phyloP scores from a whole-genome alignment of 140 eudicot species.

The Flaveria floridana region DNA sequence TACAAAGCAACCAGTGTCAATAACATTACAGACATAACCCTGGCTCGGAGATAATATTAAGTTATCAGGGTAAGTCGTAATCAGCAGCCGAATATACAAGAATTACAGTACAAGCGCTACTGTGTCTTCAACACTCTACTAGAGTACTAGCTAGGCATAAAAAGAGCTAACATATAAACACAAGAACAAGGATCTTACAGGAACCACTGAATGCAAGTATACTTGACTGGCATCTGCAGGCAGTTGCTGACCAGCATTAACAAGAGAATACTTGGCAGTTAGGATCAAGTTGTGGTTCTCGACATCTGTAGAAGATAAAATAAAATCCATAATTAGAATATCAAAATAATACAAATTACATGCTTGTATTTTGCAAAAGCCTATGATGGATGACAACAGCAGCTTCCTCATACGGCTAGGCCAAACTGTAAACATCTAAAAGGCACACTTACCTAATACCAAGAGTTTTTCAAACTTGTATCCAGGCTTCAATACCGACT shows the following conservation, averaged over 20 bases:
- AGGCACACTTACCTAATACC: constrained; percentile 63
- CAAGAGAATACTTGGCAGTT: constrained; percentile 75
- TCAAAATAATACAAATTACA: not conserved
- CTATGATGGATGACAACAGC: not conserved
- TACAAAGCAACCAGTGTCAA: constrained; percentile 89
- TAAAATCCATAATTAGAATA: constrained; percentile 3
- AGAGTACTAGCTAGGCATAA: not conserved
- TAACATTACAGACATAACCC: constrained; percentile 88
- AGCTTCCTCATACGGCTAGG: not conserved
- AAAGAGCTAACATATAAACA: constrained; percentile 15
- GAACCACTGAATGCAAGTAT: constrained; percentile 64
- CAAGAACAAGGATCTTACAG: constrained; percentile 48
- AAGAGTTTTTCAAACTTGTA: constrained; percentile 70
- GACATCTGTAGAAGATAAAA: constrained; percentile 42
- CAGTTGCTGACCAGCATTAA: constrained; percentile 58
- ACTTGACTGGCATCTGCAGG: constrained; percentile 67
- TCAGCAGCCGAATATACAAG: not conserved
- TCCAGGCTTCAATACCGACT: constrained; percentile 70
- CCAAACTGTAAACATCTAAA: not conserved
- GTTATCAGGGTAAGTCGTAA: constrained; percentile 14
- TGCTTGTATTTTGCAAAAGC: constrained; percentile 10
- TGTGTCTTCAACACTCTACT: not conserved
- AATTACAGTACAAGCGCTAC: not conserved
- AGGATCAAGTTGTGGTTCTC: constrained; percentile 73
- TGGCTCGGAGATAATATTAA: constrained; percentile 34